phyloP scores from a whole-genome alignment of 768 basidiomycete species.

The Kwoniella dendrophila region DNA sequence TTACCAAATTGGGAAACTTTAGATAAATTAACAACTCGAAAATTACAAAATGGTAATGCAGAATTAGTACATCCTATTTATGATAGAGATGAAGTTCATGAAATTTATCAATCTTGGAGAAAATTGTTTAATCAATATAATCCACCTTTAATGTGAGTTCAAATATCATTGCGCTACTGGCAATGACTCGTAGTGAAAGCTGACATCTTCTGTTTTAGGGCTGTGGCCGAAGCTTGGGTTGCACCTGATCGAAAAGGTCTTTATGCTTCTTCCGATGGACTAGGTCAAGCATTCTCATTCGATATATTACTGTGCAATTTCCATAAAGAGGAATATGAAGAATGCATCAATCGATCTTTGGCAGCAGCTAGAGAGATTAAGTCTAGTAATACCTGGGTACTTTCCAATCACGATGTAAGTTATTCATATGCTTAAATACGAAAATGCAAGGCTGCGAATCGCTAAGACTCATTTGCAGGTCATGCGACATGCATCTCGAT shows the following conservation, averaged over 20 bases:
- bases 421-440: neutral
- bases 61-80: slow-evolving; percentile 30
- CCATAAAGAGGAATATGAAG: slow-evolving; percentile 27
- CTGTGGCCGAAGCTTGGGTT: slow-evolving; percentile 50
- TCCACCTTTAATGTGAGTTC: slow-evolving; percentile 47
- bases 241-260: slow-evolving; percentile 38
- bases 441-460: neutral
- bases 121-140: slow-evolving; percentile 47
- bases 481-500: slow-evolving; percentile 45
- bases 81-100: slow-evolving; percentile 43
- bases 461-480: slow-evolving; percentile 19
- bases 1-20: slow-evolving; percentile 30
- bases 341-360: slow-evolving; percentile 28
- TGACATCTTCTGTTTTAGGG: slow-evolving; percentile 15
- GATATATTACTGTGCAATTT: slow-evolving; percentile 42
- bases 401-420: slow-evolving; percentile 30
- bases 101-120: slow-evolving; percentile 43
- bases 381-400: slow-evolving; percentile 43
- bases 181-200: neutral
- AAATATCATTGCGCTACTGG: no score
- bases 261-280: slow-evolving; percentile 42
- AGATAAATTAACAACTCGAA: slow-evolving; percentile 18
- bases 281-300: slow-evolving; percentile 50
- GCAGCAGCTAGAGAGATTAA: slow-evolving; percentile 22
- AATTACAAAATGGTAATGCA: slow-evolving; percentile 29